A percentile compares a stretch with the other conserved stretches of the same genome.
Evolutionary conservation across 108 stramenopile species (phyloP).

Genomic region (Mayamaea pseudoterrestris): DNA sequence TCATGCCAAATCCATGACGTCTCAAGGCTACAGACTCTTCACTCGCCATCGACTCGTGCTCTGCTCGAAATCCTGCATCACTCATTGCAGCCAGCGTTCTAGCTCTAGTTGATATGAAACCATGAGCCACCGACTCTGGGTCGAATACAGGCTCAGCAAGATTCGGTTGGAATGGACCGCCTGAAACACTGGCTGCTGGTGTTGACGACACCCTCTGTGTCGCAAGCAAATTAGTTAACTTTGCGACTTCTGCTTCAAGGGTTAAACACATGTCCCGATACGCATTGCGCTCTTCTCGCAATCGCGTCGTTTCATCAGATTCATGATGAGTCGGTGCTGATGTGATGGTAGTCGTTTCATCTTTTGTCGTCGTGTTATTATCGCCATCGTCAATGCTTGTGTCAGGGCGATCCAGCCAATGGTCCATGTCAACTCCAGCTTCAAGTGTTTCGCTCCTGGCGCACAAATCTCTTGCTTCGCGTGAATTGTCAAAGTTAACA

Average conservation of each 20-base stretch:
- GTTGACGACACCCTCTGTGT: conserved; percentile 22
- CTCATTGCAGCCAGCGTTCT: conserved; percentile 59
- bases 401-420: conserved; percentile 1
- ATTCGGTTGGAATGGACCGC: conserved; percentile 4
- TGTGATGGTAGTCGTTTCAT: conserved; percentile 61
- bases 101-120: conserved; percentile 8
- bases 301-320: conserved; percentile 30
- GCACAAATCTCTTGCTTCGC: conserved; percentile 24
- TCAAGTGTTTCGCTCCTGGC: conserved; percentile 58
- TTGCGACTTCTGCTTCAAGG: conserved; percentile 78
- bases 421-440: conserved; percentile 28
- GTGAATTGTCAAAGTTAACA: too few species aligned
- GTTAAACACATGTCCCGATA: conserved; percentile 71
- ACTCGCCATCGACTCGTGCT: conserved; percentile 44
- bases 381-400: conserved; percentile 18
- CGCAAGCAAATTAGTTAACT: conserved; percentile 58
- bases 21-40: too few species aligned
- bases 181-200: conserved; percentile 6
- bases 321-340: conserved; percentile 50
- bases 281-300: conserved; percentile 62
- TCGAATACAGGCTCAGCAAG: background rate
- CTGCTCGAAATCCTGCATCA: conserved; percentile 67
- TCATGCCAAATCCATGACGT: too few species aligned
- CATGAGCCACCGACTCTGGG: conserved; percentile 6
- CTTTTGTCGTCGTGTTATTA: conserved; percentile 34